Evolutionary conservation across 2,329 filamentous ascomycete species (phyloP).

Genomic region (Pseudofabraea citricarpa): DNA sequence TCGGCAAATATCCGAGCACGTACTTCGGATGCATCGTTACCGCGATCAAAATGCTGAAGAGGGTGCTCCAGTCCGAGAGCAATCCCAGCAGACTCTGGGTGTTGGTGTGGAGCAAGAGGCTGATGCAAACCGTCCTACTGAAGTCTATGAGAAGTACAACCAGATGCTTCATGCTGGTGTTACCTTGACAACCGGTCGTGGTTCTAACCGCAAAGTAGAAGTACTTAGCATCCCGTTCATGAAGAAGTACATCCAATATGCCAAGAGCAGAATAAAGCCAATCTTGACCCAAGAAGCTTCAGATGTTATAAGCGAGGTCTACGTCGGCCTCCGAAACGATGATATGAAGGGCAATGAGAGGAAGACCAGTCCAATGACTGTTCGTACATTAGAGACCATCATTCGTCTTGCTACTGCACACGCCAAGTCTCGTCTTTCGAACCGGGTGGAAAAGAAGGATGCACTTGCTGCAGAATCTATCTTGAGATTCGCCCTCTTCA

Average conservation of each 20-base stretch:
- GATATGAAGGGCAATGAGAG: constrained; percentile 93
- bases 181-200: constrained; percentile 68
- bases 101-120: constrained; percentile 79
- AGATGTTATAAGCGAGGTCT: constrained; percentile 85
- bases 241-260: constrained; percentile 99
- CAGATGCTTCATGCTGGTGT: constrained; percentile 93
- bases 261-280: constrained; percentile 86
- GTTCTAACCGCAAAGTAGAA: constrained; percentile 71
- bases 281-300: constrained; percentile 86
- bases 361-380: constrained; percentile 90
- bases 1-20: constrained; percentile 89
- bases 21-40: constrained; percentile 95
- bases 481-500: constrained; percentile 91
- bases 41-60: constrained; percentile 90
- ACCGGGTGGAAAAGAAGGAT: constrained; percentile 83
- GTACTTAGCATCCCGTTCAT: constrained; percentile 96
- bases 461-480: constrained; percentile 85
- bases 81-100: constrained; percentile 75
- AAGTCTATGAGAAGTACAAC: constrained; percentile 95
- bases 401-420: constrained; percentile 96
- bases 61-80: constrained; percentile 88
- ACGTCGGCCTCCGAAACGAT: constrained; percentile 90
- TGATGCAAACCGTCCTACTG: constrained; percentile 69
- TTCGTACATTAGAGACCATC: constrained; percentile 94
- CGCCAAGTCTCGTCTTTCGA: constrained; percentile 86